Evolutionary conservation across 148 eudicot genomes (phyloP), one percentile per base, ranked within the genome.

Genomic region (Spergularia bocconei): DNA sequence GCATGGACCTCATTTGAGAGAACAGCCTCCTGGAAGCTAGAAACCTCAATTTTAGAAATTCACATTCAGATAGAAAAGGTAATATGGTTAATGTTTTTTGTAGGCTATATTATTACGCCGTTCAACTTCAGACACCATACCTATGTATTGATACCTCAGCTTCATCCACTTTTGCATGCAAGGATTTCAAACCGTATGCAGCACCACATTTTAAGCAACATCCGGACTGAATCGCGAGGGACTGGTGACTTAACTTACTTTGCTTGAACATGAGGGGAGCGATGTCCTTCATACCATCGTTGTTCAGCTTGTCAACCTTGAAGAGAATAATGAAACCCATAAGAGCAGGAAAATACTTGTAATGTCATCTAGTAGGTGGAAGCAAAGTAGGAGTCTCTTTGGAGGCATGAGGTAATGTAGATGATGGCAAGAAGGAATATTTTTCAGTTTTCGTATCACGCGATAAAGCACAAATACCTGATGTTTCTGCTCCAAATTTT

Each of bases 161-260:
- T 84, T 84, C 74, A 38, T 79, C 77, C 41, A 73, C 80, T 73
- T 72, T 71, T 13, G 79, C 77, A 74, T 57, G 79, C 70, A 84
- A 79, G 62, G 82, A 73, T 80, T 84, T 87, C 33, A 94, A 68
- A 82, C 87, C 87, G 73, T 75, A 64, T 51, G 69, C 64, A 61
- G 87, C 79, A 77, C 93, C 90, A 86, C 98, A 94, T 67, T 77
- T 84, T 81, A 86, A 84, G 84, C 98, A 94, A 76, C 78, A 66
- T 38, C 83, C 96, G 54, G 93, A 82, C 78, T 86, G 75, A 69
- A 83, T 75, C 61, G 72, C 64, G 74, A 71, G 67, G 29, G 72
- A 48, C 41, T 44, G 60, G 71, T 68, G 53, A 41, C 63, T 81
- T 71, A 72, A 80, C 75, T 87, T 57, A 41, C 63, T 81, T 71